Evolutionary conservation across 176 grass and related monocot species (phyloP).

Genomic region (Carex parvula): DNA sequence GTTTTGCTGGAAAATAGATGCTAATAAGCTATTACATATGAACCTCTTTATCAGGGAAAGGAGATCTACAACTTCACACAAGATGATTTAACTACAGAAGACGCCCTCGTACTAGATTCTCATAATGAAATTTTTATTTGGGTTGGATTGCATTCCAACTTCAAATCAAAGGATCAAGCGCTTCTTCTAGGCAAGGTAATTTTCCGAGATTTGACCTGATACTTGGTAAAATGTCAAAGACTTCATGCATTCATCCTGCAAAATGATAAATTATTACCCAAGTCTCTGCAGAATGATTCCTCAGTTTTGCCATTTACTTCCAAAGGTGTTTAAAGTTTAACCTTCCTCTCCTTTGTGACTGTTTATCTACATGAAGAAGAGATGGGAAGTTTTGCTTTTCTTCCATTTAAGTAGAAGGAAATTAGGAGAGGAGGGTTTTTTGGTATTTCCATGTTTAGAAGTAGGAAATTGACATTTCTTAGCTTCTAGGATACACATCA

Average conservation of each 20-base stretch:
- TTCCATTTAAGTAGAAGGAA: background rate
- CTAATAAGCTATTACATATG: no score
- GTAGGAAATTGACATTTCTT: background rate
- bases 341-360: background rate
- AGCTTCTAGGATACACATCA: background rate
- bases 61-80: conserved; percentile 90
- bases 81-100: conserved; percentile 88
- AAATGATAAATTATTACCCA: background rate
- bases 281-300: background rate
- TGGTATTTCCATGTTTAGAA: background rate
- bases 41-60: conserved; percentile 51
- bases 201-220: background rate
- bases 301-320: no score
- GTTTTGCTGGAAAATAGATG: background rate
- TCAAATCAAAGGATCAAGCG: conserved; percentile 50
- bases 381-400: background rate
- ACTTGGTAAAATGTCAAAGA: conserved; percentile 2
- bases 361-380: background rate
- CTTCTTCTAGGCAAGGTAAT: conserved; percentile 56
- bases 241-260: background rate
- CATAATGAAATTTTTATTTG: conserved; percentile 58
- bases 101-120: conserved; percentile 65
- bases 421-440: background rate
- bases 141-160: conserved; percentile 56
- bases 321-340: background rate